phyloP scores from a whole-genome alignment of 202 grass and related monocot genomes.

The Dendrocalamus latiflorus region DNA sequence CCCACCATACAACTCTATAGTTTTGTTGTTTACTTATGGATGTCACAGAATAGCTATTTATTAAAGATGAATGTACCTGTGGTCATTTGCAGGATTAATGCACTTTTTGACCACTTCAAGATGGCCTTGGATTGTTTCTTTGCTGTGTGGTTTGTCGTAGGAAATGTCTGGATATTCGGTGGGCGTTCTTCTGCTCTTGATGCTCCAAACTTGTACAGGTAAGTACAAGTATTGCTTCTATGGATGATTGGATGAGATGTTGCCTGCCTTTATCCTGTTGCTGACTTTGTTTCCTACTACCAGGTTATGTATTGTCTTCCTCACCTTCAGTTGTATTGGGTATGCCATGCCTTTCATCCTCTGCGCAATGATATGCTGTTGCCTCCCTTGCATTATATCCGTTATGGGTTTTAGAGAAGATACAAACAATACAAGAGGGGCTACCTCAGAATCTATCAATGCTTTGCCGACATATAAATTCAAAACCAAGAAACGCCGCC shows the following conservation, averaged over 20 bases:
- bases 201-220: constrained; percentile 93
- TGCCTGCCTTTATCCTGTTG: not conserved
- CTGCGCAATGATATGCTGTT: constrained; percentile 92
- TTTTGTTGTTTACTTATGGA: constrained; percentile 13
- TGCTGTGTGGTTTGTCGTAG: constrained; percentile 96
- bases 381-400: constrained; percentile 89
- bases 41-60: not conserved
- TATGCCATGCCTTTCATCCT: constrained; percentile 99
- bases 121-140: constrained; percentile 98
- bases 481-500: constrained; percentile 64
- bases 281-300: constrained; percentile 35
- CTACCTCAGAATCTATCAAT: constrained; percentile 83
- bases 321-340: constrained; percentile 90
- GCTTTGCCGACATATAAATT: constrained; percentile 85
- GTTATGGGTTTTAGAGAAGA: constrained; percentile 99
- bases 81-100: constrained; percentile 69
- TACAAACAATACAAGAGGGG: constrained; percentile 68
- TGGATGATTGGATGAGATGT: not conserved
- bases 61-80: constrained; percentile 2
- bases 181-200: constrained; percentile 57
- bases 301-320: constrained; percentile 96
- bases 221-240: not conserved
- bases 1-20: not conserved
- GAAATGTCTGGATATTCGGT: constrained; percentile 96
- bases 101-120: constrained; percentile 91